A percentile compares a stretch with the other conserved stretches of the same genome.
phyloP scores from a whole-genome alignment of 2,329 filamentous ascomycete genomes.

The Pseudogymnoascus sp. region DNA sequence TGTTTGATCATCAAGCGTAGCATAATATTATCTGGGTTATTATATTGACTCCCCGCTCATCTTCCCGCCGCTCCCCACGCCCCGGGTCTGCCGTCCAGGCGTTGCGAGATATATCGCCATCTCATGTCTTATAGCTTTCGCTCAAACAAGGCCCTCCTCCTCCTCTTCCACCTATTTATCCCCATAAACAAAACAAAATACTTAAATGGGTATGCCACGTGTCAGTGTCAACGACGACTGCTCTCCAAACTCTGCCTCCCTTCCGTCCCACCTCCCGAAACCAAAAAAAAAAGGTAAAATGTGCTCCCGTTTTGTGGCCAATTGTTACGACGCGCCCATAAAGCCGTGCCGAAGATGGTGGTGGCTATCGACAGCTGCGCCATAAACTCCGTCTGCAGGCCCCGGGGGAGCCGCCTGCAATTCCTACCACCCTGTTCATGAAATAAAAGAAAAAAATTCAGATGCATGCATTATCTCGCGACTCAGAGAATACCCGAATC shows the following conservation, averaged over 20 bases:
- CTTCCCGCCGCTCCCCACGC: neutral
- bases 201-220: slow-evolving; percentile 7
- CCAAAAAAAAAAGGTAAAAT: neutral
- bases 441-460: neutral
- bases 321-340: slow-evolving; percentile 4
- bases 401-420: neutral
- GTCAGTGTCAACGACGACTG: slow-evolving; percentile 7
- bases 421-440: neutral
- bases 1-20: neutral
- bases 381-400: slow-evolving; percentile 1
- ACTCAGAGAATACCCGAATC: slow-evolving; percentile 88
- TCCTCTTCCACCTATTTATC: slow-evolving; percentile 5
- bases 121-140: slow-evolving; percentile 3
- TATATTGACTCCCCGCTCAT: slow-evolving; percentile 1
- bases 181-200: slow-evolving; percentile 4
- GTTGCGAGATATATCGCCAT: slow-evolving; percentile 3
- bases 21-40: slow-evolving; percentile 7
- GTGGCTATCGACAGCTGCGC: slow-evolving; percentile 2
- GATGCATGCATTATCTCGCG: neutral
- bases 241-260: slow-evolving; percentile 5
- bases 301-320: neutral
- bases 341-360: slow-evolving; percentile 5
- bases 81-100: slow-evolving; percentile 2
- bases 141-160: neutral
- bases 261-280: neutral